Conservation (phyloP, 768 basidiomycete genomes). For the Heimioporus sp. region DNA sequence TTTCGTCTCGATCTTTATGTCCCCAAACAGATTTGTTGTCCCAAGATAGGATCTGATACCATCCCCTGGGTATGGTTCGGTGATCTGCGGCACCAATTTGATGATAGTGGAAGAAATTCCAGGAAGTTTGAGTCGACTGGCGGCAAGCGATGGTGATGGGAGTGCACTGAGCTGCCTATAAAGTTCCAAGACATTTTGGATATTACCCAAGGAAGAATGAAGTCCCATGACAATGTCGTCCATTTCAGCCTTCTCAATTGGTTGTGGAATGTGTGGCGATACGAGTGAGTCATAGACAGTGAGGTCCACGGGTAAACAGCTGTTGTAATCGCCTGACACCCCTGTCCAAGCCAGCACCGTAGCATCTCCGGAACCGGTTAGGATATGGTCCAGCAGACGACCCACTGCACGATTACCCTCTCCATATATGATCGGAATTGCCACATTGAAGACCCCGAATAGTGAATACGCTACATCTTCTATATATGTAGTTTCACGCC, state of each 20-base stretch:
- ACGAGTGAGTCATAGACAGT: conserved; percentile 1
- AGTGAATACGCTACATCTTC: no score
- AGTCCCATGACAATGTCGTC: not conserved
- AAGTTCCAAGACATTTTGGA: not conserved
- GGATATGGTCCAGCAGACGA: no score
- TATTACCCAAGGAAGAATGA: not conserved
- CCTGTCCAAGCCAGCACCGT: no score
- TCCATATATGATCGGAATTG: no score
- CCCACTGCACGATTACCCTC: no score
- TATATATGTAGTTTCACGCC: no score
- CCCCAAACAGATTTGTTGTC: not conserved
- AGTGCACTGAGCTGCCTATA: not conserved
- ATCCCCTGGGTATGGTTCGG: no score
- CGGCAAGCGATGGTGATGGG: not conserved
- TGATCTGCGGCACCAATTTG: not conserved
- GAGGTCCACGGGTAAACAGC: not conserved
- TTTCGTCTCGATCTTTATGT: not conserved
- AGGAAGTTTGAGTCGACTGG: conserved; percentile 2
- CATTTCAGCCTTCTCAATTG: not conserved
- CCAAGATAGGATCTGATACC: no score
- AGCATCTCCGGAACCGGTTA: no score
- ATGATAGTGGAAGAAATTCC: not conserved
- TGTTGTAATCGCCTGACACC: not conserved
- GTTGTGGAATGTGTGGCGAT: not conserved
- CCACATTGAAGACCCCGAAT: no score